Conservation (phyloP, 176 grass and related monocot genomes). For the barley (Hordeum vulgare) region MorexV3_pseudomolecules_assembly NC_058519.1:557499797-557500296, state of each 20-base stretch:
- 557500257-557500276: background rate
- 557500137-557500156: background rate
- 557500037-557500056: background rate
- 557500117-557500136: background rate
- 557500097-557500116: background rate
- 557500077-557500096: background rate
- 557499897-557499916: conserved; percentile 24
- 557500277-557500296: background rate
- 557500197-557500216: conserved; percentile 66
- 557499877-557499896: conserved; percentile 57
- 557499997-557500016: background rate
- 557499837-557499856: conserved; percentile 73
- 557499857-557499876: conserved; percentile 88
- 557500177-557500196: conserved; percentile 96
- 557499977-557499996: conserved; percentile 69
- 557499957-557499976: conserved; percentile 50
- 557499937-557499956: conserved; percentile 31
- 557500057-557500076: background rate
- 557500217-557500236: conserved; percentile 56
- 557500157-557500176: conserved; percentile 62
- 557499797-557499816: conserved; percentile 74
- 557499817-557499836: conserved; percentile 69
- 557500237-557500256: background rate
- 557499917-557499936: conserved; percentile 47
- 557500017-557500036: background rate